Conservation (phyloP, 306 rosid species). For the Lathyrus tuberosus region DNA sequence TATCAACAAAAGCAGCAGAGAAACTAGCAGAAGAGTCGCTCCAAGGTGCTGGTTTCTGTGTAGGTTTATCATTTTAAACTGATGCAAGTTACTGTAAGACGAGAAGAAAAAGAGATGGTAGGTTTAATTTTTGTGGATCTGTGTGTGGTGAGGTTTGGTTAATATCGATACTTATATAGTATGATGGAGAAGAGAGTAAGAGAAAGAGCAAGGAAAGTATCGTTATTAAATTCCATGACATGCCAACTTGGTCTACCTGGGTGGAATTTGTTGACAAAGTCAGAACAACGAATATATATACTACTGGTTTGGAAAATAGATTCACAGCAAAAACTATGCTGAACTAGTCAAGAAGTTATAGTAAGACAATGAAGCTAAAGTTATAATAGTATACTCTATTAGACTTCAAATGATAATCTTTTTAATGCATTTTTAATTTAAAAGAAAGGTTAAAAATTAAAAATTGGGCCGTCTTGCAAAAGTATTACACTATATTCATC, state of each 20-base stretch:
- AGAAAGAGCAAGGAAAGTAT: neutral
- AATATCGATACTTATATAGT: neutral
- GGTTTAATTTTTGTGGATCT: neutral
- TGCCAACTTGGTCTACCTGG: too few species aligned
- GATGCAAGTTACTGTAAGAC: too few species aligned
- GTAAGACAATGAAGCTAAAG: too few species aligned
- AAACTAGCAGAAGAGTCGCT: neutral
- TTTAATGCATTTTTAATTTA: too few species aligned
- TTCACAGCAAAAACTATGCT: too few species aligned
- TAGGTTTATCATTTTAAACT: slow-evolving; percentile 33
- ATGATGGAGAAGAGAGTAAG: neutral
- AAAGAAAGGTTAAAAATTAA: too few species aligned
- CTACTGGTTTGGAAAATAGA: too few species aligned
- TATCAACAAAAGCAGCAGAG: slow-evolving; percentile 18
- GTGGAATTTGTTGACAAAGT: too few species aligned
- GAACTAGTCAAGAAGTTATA: too few species aligned
- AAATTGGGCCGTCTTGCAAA: neutral
- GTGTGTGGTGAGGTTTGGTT: neutral
- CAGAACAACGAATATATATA: too few species aligned
- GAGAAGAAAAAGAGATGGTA: neutral
- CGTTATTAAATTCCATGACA: neutral
- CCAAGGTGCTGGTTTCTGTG: neutral
- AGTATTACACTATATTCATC: too few species aligned
- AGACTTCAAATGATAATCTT: neutral
- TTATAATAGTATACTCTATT: too few species aligned